A percentile compares a stretch with the other conserved stretches of the same genome.
These are phyloP conservation scores for Kazachstania africana DNA, from an alignment of 805 yeast species.

Conservation along the genomic window DNA sequence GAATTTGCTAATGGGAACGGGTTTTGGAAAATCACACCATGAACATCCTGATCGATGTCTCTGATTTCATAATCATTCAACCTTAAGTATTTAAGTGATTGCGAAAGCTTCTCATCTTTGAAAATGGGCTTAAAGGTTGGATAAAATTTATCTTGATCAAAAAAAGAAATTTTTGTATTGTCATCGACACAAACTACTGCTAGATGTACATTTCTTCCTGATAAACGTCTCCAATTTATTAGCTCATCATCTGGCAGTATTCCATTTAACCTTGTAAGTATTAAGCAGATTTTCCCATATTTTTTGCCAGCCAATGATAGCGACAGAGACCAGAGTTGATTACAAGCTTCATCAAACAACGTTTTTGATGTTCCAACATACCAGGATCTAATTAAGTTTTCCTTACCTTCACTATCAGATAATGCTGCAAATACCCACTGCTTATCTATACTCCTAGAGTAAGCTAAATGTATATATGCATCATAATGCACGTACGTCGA, in stretches of 20 bases:
- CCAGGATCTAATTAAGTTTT: slow-evolving; percentile 57
- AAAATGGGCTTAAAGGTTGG: slow-evolving; percentile 27
- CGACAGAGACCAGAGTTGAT: slow-evolving; percentile 57
- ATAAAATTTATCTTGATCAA: slow-evolving; percentile 22
- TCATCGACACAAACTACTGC: slow-evolving; percentile 61
- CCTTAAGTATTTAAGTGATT: slow-evolving; percentile 6
- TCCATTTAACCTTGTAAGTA: slow-evolving; percentile 59
- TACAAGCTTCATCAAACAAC: slow-evolving; percentile 45
- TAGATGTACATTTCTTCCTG: slow-evolving; percentile 47
- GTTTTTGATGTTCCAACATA: slow-evolving; percentile 28
- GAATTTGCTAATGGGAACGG: slow-evolving; percentile 61
- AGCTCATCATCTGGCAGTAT: slow-evolving; percentile 74
- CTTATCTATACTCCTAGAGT: slow-evolving; percentile 68
- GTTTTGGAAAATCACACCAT: slow-evolving; percentile 46
- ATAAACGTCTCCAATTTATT: slow-evolving; percentile 65
- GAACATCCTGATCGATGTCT: slow-evolving; percentile 39
- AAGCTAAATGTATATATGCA: slow-evolving; percentile 72
- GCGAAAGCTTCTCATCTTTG: slow-evolving; percentile 14
- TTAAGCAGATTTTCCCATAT: slow-evolving; percentile 45
- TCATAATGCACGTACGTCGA: slow-evolving; percentile 33
- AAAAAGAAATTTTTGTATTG: slow-evolving; percentile 36
- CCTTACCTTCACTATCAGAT: slow-evolving; percentile 73
- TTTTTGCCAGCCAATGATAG: slow-evolving; percentile 30
- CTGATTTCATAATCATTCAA: slow-evolving; percentile 29
- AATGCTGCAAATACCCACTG: slow-evolving; percentile 83